Conservation (phyloP, 2,329 filamentous ascomycete species). For the Colletotrichum sp. region DNA sequence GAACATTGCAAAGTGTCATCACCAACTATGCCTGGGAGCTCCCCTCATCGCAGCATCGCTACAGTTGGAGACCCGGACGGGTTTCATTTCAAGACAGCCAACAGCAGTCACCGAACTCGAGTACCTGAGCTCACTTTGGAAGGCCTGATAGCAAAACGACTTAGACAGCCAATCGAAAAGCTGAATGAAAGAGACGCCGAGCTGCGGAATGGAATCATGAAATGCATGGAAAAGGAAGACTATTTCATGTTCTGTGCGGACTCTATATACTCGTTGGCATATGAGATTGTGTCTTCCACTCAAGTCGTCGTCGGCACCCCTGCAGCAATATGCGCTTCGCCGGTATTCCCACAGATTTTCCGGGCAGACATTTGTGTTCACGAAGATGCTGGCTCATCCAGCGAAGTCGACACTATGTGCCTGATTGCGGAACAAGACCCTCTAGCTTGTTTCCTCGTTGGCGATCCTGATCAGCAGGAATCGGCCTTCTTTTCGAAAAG, state of each 20-base stretch:
- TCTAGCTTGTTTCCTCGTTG: neutral
- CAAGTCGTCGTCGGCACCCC: neutral
- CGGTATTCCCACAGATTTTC: neutral
- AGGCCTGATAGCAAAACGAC: neutral
- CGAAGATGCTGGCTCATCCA: neutral
- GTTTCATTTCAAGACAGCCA: neutral
- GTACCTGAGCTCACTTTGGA: neutral
- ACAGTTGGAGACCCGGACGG: neutral
- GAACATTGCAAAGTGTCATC: neutral
- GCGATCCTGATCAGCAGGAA: neutral
- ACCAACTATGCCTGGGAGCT: neutral
- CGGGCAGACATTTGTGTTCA: neutral
- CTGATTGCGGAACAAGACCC: neutral
- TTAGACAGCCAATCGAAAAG: neutral
- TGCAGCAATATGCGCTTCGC: neutral
- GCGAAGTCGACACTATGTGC: neutral
- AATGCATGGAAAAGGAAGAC: neutral
- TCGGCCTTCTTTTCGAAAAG: neutral
- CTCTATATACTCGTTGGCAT: neutral
- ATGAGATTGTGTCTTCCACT: neutral
- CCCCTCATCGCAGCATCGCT: neutral
- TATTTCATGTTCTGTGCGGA: neutral
- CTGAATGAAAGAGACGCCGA: neutral
- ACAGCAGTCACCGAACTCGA: neutral
- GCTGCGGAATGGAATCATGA: neutral